Conservation (phyloP, 2,329 filamentous ascomycete species). For the Claviceps spartinae region DNA sequence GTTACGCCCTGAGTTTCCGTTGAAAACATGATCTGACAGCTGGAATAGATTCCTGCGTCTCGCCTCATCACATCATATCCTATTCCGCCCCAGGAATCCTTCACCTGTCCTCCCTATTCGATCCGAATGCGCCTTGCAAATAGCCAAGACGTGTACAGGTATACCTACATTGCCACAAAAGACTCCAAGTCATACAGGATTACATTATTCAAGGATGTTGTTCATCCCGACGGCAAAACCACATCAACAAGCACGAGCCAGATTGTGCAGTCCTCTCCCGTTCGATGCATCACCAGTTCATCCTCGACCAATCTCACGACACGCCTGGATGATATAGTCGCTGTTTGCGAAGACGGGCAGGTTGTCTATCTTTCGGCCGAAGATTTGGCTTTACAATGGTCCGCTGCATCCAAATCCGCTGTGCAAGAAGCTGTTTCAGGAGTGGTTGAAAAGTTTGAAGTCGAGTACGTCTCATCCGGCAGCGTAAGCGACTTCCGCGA, state of each 20-base stretch:
- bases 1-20: neutral
- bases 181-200: slow-evolving; percentile 35
- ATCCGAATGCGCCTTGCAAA: slow-evolving; percentile 37
- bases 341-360: slow-evolving; percentile 46
- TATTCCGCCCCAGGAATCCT: slow-evolving; percentile 49
- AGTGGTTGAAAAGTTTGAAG: slow-evolving; percentile 23
- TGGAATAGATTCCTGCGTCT: slow-evolving; percentile 41
- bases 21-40: neutral
- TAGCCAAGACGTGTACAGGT: slow-evolving; percentile 36
- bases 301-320: slow-evolving; percentile 14
- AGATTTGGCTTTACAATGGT: slow-evolving; percentile 21
- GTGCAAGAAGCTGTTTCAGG: slow-evolving; percentile 22
- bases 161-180: slow-evolving; percentile 47
- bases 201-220: slow-evolving; percentile 45
- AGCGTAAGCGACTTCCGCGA: slow-evolving; percentile 35
- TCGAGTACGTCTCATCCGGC: slow-evolving; percentile 36
- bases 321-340: slow-evolving; percentile 30
- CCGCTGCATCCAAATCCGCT: slow-evolving; percentile 18
- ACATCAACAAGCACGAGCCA: slow-evolving; percentile 35
- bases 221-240: slow-evolving; percentile 36
- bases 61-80: slow-evolving; percentile 53
- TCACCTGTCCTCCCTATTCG: slow-evolving; percentile 49
- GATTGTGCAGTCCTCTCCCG: slow-evolving; percentile 24
- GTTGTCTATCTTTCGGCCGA: slow-evolving; percentile 48
- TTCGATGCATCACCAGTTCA: slow-evolving; percentile 22